Base-by-base conservation (phyloP, 1,284 basidiomycete species). In the Rhodotorula sp. region DNA sequence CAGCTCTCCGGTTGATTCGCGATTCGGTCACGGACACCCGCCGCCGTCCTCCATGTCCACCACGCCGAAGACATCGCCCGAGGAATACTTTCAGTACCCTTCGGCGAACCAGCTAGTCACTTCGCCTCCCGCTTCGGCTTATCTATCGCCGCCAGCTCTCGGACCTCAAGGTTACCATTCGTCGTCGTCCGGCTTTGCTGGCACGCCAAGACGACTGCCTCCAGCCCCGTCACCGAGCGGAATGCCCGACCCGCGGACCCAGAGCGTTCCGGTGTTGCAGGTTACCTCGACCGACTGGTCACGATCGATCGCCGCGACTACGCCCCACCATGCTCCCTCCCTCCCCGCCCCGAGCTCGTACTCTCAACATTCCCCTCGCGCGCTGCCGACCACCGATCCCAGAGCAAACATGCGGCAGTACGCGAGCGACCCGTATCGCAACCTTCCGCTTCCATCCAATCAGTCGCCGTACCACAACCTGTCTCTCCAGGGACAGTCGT, bases 391-490 rank as follows among this genome's bases (percentile, higher is more conserved):
- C 0, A 57, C 58, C 15, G 70, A 73, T n/a, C 69, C 74, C 29
- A 65, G 69, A 3, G 29, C 60, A 7, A 58, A 15, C 20, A 62
- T 69, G 8, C 68, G 68, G n/a, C 74, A 75, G n/a, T 72, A 75
- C 69, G 64, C 31, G 46, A 59, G 56, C 43, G 65, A 68, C 56
- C 68, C 66, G 18, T 70, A 68, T 66, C 65, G 69, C 48, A 72
- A 70, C 60, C 62, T 74, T 20, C 64, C 70, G 4, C 61, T 69
- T 6, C 66, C 68, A 1, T 51, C 60, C 3, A 12, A 23, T 16
- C 49, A 58, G 34, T 61, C 68, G 20, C 70, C 68, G 29, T 75
- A 72, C 66, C 73, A 75, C 70, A 75, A 75, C 59, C 64, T 75
- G 5, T 58, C 66, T 12, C 66, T 75, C 3, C 73, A 72, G 49